These are phyloP conservation scores for Gloeophyllum trabeum DNA, from an alignment of 768 basidiomycete genomes.

Conservation along the genomic window DNA sequence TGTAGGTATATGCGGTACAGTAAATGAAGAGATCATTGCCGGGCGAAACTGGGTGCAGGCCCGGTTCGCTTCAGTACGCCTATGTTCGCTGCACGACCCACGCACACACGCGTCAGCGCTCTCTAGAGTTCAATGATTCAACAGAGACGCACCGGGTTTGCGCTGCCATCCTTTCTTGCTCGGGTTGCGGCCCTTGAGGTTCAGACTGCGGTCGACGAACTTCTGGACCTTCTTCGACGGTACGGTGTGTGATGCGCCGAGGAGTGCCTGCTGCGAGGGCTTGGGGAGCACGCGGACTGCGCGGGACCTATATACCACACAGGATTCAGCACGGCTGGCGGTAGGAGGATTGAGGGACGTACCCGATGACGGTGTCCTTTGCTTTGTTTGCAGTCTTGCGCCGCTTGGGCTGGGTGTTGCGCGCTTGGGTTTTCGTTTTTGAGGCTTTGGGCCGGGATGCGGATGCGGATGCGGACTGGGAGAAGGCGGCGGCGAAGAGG, in stretches of 20 bases:
- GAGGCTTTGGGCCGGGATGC: constrained; percentile 5
- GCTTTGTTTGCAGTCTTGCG: constrained; percentile 14
- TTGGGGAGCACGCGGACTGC: constrained; percentile 37
- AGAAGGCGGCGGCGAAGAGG: constrained; percentile 48
- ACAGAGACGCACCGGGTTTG: constrained; percentile 41
- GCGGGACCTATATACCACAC: constrained; percentile 29
- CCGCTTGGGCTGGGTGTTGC: constrained; percentile 12
- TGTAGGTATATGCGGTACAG: not conserved
- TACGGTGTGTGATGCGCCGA: constrained; percentile 26
- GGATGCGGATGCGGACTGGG: constrained; percentile 12
- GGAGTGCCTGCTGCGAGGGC: constrained; percentile 13
- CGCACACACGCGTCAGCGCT: not conserved
- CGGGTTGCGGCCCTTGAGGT: constrained; percentile 27
- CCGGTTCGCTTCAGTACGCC: constrained; percentile 44
- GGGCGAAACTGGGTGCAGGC: constrained; percentile 43
- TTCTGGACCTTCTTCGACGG: constrained; percentile 37
- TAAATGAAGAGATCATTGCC: not conserved
- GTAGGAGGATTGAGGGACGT: constrained; percentile 10
- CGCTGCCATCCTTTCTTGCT: constrained; percentile 44
- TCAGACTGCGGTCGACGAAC: constrained; percentile 42
- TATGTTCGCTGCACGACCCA: constrained; percentile 31
- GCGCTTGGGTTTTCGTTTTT: constrained; percentile 13
- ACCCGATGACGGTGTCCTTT: constrained; percentile 53
- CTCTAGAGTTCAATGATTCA: constrained; percentile 1
- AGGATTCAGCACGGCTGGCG: constrained; percentile 1